Evolutionary conservation across 306 rosid species (phyloP).

Genomic region (Glycine tomentella): DNA sequence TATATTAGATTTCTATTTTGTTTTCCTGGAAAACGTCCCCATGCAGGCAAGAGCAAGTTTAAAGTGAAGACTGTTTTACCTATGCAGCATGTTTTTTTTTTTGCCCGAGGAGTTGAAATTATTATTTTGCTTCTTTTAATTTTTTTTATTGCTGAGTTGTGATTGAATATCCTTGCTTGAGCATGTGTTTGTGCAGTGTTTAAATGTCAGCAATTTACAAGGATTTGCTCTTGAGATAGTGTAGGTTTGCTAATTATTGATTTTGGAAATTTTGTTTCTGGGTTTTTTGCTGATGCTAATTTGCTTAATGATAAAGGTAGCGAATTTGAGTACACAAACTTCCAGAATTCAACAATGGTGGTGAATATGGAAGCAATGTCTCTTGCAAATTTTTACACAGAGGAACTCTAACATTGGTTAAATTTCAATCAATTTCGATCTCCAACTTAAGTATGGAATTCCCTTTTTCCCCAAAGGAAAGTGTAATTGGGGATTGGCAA

Average conservation of each 20-base stretch:
- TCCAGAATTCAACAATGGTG: conserved; percentile 28
- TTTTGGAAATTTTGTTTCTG: background rate
- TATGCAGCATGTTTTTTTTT: too few species aligned
- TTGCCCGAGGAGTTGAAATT: background rate
- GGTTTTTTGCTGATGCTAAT: conserved; percentile 24
- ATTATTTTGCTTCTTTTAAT: too few species aligned
- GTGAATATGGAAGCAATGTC: conserved; percentile 31
- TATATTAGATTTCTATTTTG: conserved; percentile 26
- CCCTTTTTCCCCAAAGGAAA: conserved; percentile 56
- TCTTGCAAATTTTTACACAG: conserved; percentile 12
- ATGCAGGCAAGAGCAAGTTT: conserved; percentile 20
- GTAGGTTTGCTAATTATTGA: conserved; percentile 33
- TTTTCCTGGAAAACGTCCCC: conserved; percentile 21
- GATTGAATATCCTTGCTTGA: background rate
- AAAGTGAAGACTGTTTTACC: background rate
- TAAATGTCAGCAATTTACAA: conserved; percentile 12
- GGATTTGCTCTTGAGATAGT: background rate
- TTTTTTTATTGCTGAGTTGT: conserved; percentile 21
- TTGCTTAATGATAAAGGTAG: conserved; percentile 38
- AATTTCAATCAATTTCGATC: conserved; percentile 16
- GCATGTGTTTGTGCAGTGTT: background rate
- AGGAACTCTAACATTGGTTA: conserved; percentile 35
- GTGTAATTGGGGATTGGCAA: conserved; percentile 58
- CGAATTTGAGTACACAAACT: conserved; percentile 27
- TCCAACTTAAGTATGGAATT: conserved; percentile 58